Evolutionary conservation across 345 rosid genomes (phyloP).

Genomic region (Syzygium grande): DNA sequence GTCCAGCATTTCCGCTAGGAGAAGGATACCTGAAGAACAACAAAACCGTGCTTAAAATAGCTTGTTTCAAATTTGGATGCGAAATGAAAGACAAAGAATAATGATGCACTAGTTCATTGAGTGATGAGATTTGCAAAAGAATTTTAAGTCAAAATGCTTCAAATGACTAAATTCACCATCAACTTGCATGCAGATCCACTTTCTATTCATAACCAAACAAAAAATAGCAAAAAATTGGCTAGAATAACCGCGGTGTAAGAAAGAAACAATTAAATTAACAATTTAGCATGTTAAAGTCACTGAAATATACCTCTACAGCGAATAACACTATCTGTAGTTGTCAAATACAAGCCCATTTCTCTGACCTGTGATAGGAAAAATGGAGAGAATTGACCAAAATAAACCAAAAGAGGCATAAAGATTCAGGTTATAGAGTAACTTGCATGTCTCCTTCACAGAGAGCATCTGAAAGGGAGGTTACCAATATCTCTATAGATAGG

Average conservation of each 20-base stretch:
- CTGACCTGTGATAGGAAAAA: constrained; percentile 31
- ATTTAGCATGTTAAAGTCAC: not conserved
- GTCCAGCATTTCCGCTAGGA: constrained; percentile 62
- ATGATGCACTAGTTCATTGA: not conserved
- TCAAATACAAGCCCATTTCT: constrained; percentile 86
- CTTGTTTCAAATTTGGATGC: not conserved
- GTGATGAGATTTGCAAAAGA: not conserved
- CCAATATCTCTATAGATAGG: constrained; percentile 48
- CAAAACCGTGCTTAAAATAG: not conserved
- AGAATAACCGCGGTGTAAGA: not conserved
- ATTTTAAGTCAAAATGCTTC: not conserved
- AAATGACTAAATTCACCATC: not conserved
- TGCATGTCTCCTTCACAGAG: not conserved
- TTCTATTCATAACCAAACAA: not conserved
- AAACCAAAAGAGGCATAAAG: not conserved
- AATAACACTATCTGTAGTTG: constrained; percentile 53
- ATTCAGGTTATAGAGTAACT: not conserved
- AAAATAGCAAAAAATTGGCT: not conserved
- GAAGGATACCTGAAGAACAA: constrained; percentile 57
- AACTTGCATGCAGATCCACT: not conserved
- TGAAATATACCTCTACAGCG: constrained; percentile 60
- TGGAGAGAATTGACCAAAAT: not conserved
- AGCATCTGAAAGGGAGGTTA: constrained; percentile 1
- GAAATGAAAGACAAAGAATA: not conserved
- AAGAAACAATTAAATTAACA: not conserved